A percentile compares a stretch with the other conserved stretches of the same genome.
Evolutionary conservation across 2,329 filamentous ascomycete species (phyloP).

Genomic region (Trichothecium sympodiale): DNA sequence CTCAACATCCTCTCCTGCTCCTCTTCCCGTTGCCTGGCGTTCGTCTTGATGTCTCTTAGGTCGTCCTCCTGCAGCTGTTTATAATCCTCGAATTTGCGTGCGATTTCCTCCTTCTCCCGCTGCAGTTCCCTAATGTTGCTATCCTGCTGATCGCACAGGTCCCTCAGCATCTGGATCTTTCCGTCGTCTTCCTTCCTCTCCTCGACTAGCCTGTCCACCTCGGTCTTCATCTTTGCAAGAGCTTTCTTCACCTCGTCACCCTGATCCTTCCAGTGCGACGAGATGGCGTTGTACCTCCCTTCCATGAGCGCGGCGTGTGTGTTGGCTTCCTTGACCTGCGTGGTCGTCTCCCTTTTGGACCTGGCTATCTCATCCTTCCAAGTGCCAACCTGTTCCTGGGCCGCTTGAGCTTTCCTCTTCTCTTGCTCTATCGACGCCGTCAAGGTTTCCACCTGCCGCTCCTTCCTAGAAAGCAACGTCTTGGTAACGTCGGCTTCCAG

Average conservation of each 20-base stretch:
- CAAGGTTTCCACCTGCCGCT: conserved; percentile 62
- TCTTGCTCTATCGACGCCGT: conserved; percentile 54
- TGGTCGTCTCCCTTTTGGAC: conserved; percentile 44
- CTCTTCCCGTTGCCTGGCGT: conserved; percentile 44
- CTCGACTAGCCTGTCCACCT: conserved; percentile 43
- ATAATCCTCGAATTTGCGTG: conserved; percentile 50
- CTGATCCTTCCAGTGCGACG: conserved; percentile 56
- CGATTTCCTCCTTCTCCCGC: conserved; percentile 52
- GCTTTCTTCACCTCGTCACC: conserved; percentile 48
- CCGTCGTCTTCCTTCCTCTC: conserved; percentile 49
- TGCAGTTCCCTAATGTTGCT: conserved; percentile 51
- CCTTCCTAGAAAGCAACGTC: conserved; percentile 58
- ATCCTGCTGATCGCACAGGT: conserved; percentile 64
- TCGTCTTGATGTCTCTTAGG: conserved; percentile 46
- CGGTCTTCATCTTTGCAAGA: conserved; percentile 35
- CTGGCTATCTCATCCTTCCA: conserved; percentile 57
- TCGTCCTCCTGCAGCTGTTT: conserved; percentile 52
- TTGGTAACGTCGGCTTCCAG: conserved; percentile 63
- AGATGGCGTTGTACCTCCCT: conserved; percentile 57
- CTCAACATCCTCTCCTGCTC: conserved; percentile 49
- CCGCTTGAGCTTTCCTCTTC: conserved; percentile 46
- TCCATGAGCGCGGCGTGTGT: conserved; percentile 56
- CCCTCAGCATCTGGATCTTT: conserved; percentile 51
- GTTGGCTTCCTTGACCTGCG: conserved; percentile 55
- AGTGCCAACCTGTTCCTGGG: conserved; percentile 46